Evolutionary conservation across 164 flowering plant genomes (phyloP), one percentile per base, ranked within the genome.

Genomic region (Pachysandra terminalis): DNA sequence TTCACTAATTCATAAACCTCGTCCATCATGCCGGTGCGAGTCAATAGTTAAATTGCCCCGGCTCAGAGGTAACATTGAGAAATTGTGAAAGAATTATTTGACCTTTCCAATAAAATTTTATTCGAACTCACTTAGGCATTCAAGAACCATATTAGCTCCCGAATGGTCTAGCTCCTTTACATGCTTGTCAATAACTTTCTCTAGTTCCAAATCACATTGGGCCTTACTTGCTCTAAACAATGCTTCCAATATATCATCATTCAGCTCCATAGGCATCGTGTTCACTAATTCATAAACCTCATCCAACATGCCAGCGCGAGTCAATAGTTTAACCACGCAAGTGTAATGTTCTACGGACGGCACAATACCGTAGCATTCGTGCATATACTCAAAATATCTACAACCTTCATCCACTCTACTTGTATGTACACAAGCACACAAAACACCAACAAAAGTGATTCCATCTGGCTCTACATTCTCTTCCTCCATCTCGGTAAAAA

Each of bases 381-480:
- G 74, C 95, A 89, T 86, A 57, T 60, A 58, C n/a, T 59, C 64
- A 71, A 84, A 83, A 56, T 79, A 81, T 52, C 56, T 65, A 48
- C 49, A 66, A 51, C 83, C 91, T 52, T 76, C 79, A 28, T 75
- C 75, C 56, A 80, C 59, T 52, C 69, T 32, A 19, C 69, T 66
- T 5, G 61, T 75, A 25, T 86, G 78, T 25, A 82, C 77, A 72
- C 89, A 87, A 65, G 91, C 91, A 55, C 82, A 73, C 57, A 89
- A 68, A 59, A 83, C 84, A 27, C 84, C 89, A 0, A 81, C 78
- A 41, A 86, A 89, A 59, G 90, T 89, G 68, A 86, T 77, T 23
- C 76, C 85, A 73, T 87, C 87, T 9, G 95, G 91, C 71, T 56
- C 41, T 4, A 81, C 75, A 22, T 79, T 68, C 14, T 23, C 72